Evolutionary conservation across 192 early-diverging fungal genomes (phyloP).

Genomic region (Linnemannia elongata): DNA sequence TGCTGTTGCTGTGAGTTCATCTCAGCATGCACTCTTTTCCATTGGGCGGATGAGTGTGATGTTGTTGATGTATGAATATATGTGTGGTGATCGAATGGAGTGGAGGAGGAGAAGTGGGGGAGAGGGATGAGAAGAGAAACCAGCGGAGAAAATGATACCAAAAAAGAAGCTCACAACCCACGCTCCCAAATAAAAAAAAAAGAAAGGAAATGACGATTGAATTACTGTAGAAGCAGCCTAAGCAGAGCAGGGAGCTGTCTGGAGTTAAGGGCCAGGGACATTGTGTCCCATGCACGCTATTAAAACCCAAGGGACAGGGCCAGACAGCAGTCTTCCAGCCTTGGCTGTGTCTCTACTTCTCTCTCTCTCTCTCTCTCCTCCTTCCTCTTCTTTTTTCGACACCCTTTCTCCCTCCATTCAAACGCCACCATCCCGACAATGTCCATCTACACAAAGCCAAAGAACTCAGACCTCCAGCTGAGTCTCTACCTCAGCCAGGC

Average conservation of each 20-base stretch:
- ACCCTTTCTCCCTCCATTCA: neutral
- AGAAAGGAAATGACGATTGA: neutral
- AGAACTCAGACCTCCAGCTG: conserved; percentile 13
- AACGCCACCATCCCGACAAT: conserved; percentile 12
- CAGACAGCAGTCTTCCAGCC: neutral
- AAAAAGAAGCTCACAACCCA: neutral
- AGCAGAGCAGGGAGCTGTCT: neutral
- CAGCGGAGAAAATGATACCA: too few species aligned
- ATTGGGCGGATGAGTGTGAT: neutral
- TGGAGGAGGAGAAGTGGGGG: neutral
- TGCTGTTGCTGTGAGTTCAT: conserved; percentile 9
- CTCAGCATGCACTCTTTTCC: conserved; percentile 18
- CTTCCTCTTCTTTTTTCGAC: neutral
- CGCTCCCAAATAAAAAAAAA: neutral
- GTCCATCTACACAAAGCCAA: conserved; percentile 31
- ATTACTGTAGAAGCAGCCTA: neutral
- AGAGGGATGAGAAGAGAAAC: neutral
- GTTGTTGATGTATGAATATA: neutral
- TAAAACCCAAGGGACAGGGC: neutral
- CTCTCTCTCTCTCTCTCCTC: neutral
- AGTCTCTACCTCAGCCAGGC: conserved; percentile 28
- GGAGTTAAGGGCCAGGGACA: neutral
- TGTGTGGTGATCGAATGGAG: neutral
- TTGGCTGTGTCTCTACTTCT: neutral
- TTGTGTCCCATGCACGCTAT: neutral